These are phyloP conservation scores for Ophiocordyceps polyrhachis-furcata DNA, from an alignment of 2,329 filamentous ascomycete genomes.

Conservation along the genomic window DNA sequence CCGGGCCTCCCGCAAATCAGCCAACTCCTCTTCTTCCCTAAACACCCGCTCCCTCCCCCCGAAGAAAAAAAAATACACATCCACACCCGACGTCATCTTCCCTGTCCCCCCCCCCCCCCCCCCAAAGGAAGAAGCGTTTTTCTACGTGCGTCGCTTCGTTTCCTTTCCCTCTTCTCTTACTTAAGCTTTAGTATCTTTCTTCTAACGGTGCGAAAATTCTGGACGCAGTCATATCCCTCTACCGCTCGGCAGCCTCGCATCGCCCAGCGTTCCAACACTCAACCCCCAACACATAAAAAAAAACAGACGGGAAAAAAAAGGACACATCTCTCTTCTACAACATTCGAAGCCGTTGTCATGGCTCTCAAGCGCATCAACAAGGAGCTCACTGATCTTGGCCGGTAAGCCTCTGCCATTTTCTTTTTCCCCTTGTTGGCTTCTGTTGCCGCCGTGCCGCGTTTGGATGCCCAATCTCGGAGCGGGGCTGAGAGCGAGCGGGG, in stretches of 20 bases:
- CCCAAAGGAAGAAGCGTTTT: neutral
- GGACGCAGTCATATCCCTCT: too few species aligned
- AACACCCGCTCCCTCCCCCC: too few species aligned
- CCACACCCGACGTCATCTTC: neutral
- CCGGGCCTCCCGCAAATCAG: too few species aligned
- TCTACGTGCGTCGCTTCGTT: neutral
- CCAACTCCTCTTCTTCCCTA: too few species aligned
- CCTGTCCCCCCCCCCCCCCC: neutral
- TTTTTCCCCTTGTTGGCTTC: neutral
- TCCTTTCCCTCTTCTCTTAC: neutral
- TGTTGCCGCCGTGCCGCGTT: slow-evolving; percentile 1
- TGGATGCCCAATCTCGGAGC: slow-evolving; percentile 16
- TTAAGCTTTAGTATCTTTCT: neutral
- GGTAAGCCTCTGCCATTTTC: slow-evolving; percentile 35
- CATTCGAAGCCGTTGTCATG: slow-evolving; percentile 32
- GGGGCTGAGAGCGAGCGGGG: slow-evolving; percentile 19
- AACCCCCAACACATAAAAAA: neutral
- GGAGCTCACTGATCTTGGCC: slow-evolving; percentile 78
- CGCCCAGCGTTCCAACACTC: neutral
- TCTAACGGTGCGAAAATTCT: too few species aligned
- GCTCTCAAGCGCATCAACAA: slow-evolving; percentile 91
- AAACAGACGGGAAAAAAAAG: neutral
- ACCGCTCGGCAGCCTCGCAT: neutral
- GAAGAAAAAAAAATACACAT: neutral
- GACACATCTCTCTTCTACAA: neutral